Evolutionary conservation across 2,329 filamentous ascomycete species (phyloP), one percentile per base, ranked within the genome.

Genomic region (Cryphonectria radicalis): DNA sequence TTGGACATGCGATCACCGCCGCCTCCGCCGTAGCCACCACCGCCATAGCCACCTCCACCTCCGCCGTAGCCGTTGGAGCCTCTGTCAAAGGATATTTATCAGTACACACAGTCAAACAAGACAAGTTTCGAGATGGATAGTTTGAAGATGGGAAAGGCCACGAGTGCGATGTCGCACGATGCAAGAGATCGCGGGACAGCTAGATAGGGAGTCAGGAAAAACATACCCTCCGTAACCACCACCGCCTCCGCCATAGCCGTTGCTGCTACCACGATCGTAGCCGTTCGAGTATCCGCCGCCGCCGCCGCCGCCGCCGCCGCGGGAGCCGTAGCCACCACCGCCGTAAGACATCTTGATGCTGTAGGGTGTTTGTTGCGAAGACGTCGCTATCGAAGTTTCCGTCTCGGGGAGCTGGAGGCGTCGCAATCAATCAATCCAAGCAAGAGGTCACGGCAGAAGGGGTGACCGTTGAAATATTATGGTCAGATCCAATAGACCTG

Each of bases 1-100:
- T 92, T 91, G 77, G 91, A 92, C 96, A 99, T 99, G 78, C 93
- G 91, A 84, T 99, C 96, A 82, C 95, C 95, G 76, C 94, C 93
- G 76, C 88, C 90, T 70, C 87, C 83, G 74, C 77, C 78, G 59
- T 80, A 79, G 67, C 79, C 79, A 67, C 80, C 80, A 43, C 80
- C 79, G 65, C 77, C 79, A 69, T 80, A 80, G 70, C 80, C 80
- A 68, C 79, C 79, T 68, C 80, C 79, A 73, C 84, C 81, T 76
- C 85, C 85, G 75, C 88, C 87, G 72, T 83, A 82, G 74, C 85
- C 84, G 77, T 85, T 81, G 74, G 83, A 82, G 76, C 83, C 84
- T 76, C 83, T 83, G 74, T 82, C n/a, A 25, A 22, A 50, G 19
- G 8, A 65, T 74, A 77, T 78, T 65, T 74, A 77, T 74, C 78